Conservation (phyloP, 169 alveolate species). For the Plasmodium vinckei region DNA sequence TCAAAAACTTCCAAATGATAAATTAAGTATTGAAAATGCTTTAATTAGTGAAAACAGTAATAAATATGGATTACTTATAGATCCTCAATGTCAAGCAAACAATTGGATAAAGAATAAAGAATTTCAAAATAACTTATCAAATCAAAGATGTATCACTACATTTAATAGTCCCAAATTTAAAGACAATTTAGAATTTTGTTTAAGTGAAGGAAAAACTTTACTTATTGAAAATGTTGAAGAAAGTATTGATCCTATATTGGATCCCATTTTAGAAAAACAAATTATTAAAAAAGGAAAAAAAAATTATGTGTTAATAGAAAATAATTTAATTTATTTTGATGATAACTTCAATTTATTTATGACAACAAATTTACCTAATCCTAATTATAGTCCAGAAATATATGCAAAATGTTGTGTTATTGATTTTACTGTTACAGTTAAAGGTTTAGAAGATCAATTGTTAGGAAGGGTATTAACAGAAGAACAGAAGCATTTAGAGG, state of each 20-base stretch:
- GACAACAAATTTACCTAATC: conserved; percentile 96
- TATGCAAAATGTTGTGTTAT: conserved; percentile 97
- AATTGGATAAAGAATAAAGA: conserved; percentile 85
- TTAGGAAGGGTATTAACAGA: conserved; percentile 96
- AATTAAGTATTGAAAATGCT: conserved; percentile 87
- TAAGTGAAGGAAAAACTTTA: conserved; percentile 93
- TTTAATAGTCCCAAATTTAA: conserved; percentile 90
- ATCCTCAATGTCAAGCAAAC: conserved; percentile 89
- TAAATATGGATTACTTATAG: conserved; percentile 87
- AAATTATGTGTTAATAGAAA: conserved; percentile 91
- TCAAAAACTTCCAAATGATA: conserved; percentile 86
- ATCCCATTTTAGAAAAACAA: conserved; percentile 96
- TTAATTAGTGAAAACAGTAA: conserved; percentile 83
- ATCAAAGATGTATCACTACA: conserved; percentile 90
- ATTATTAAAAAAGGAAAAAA: conserved; percentile 91
- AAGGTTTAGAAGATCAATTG: conserved; percentile 96
- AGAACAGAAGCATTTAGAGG: conserved; percentile 95
- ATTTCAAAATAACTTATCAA: conserved; percentile 82
- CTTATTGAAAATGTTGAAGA: conserved; percentile 96
- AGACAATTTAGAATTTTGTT: conserved; percentile 93
- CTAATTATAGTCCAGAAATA: conserved; percentile 96
- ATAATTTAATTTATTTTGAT: conserved; percentile 93
- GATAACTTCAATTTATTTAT: conserved; percentile 94
- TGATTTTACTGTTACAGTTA: conserved; percentile 97
- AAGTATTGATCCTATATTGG: conserved; percentile 96